These are phyloP conservation scores for Scenedesmus sp. DNA, from an alignment of 163 green algal genomes.

Conservation along the genomic window DNA sequence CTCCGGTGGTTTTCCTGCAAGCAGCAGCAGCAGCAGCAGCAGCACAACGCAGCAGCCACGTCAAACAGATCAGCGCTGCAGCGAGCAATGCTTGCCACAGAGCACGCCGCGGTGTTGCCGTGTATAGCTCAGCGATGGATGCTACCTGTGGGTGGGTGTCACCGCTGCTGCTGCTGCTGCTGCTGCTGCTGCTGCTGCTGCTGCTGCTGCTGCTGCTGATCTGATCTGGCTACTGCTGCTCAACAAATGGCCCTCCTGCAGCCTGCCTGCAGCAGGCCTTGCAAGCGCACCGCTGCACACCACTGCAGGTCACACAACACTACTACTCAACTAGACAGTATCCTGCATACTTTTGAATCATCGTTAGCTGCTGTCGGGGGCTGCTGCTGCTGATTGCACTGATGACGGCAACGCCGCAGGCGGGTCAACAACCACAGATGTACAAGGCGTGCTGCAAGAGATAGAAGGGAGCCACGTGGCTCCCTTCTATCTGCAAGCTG, in stretches of 20 bases:
- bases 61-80: neutral
- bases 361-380: neutral
- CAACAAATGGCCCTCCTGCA: neutral
- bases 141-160: neutral
- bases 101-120: neutral
- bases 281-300: neutral
- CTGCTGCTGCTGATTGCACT: neutral
- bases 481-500: too few relatives aligned
- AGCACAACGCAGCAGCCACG: neutral
- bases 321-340: neutral
- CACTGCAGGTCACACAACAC: neutral
- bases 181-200: neutral
- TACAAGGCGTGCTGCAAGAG: neutral
- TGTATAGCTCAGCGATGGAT: neutral
- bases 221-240: neutral
- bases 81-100: neutral
- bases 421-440: neutral
- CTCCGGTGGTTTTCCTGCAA: conserved; percentile 3
- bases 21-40: neutral
- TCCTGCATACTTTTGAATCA: neutral
- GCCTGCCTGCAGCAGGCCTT: neutral
- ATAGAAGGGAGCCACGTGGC: too few relatives aligned
- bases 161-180: neutral
- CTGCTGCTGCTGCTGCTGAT: neutral
- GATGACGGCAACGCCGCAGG: neutral